Base-by-base conservation (phyloP, 1,139 yeast genomes). In the Pichia sp. region DNA sequence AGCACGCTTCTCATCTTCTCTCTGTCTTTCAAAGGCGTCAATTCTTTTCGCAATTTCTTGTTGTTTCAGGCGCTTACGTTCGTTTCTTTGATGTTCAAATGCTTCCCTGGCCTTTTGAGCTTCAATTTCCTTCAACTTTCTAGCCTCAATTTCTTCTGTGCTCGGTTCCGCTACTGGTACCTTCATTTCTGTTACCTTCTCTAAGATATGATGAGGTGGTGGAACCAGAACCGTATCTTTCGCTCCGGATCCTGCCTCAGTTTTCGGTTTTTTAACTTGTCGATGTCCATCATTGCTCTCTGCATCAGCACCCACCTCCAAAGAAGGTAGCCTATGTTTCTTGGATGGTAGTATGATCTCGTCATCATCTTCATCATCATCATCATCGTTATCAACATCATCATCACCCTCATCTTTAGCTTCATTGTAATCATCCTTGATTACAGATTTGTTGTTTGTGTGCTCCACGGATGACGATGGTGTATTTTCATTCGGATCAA, bases 1-100 rank as follows among this genome's bases (percentile, higher is more conserved):
- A 8, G 51, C 60, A 34, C 62, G 58, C 35, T 60, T 58, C 40
- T 68, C 73, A 34, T 68, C 74, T 37, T 66, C 66, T 22, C 63
- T 45, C 33, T 60, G 53, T 46, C 53, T 56, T 41, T 62, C 66
- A 37, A 62, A 60, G 14, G 63, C 67, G 19, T 59, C 57, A 32
- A 60, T 55, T 31, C 49, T 44, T 23, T 52, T 53, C 26, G 60
- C 58, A 35, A 60, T 59, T 27, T 55, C 59, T 41, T 50, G 51
- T 39, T 53, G 58, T 34, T 58, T 49, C n/a, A 58, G 54, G 31
- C 48, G 61, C 55, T 50, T 59, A 45, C 53, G 57, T 47, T 50
- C 63, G 32, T 36, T 53, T 45, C 61, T 47, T 38, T 55, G 59
- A 24, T 47, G 48, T 33, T 54, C 60, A 50, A 58, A 48, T 44